phyloP scores from a whole-genome alignment of 202 grass and related monocot species.

The Eragrostis tef region DNA sequence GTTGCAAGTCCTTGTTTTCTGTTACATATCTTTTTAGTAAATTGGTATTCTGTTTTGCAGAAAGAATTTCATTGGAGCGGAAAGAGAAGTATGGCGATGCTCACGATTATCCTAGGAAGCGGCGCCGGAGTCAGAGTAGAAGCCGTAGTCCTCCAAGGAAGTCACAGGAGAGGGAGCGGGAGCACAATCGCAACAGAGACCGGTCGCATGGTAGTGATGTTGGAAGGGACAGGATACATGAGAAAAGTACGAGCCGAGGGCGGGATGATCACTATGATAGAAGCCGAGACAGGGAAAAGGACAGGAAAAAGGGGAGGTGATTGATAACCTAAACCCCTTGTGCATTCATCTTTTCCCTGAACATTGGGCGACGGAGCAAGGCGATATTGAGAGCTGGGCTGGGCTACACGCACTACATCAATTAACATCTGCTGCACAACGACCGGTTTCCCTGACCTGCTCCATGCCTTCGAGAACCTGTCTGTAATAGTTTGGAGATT shows the following conservation, averaged over 20 bases:
- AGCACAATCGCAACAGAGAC: conserved; percentile 58
- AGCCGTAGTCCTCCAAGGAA: conserved; percentile 79
- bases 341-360: conserved; percentile 24
- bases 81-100: conserved; percentile 64
- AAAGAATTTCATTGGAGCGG: conserved; percentile 59
- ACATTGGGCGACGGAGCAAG: neutral
- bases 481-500: conserved; percentile 31
- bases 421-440: neutral
- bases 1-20: neutral
- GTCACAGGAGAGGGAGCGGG: conserved; percentile 75
- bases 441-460: conserved; percentile 11
- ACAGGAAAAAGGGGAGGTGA: conserved; percentile 75
- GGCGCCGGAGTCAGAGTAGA: conserved; percentile 59
- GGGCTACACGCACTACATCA: neutral
- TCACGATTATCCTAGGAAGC: conserved; percentile 65
- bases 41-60: conserved; percentile 48
- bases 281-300: conserved; percentile 63
- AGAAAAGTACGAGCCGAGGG: conserved; percentile 71
- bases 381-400: conserved; percentile 11
- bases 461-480: neutral
- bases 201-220: conserved; percentile 57
- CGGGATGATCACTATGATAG: conserved; percentile 63
- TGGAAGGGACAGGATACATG: conserved; percentile 51
- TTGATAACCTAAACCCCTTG: neutral
- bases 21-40: conserved; percentile 13